These are phyloP conservation scores for Vanderwaltozyma verrucispora DNA, from an alignment of 805 yeast species.

Conservation along the genomic window DNA sequence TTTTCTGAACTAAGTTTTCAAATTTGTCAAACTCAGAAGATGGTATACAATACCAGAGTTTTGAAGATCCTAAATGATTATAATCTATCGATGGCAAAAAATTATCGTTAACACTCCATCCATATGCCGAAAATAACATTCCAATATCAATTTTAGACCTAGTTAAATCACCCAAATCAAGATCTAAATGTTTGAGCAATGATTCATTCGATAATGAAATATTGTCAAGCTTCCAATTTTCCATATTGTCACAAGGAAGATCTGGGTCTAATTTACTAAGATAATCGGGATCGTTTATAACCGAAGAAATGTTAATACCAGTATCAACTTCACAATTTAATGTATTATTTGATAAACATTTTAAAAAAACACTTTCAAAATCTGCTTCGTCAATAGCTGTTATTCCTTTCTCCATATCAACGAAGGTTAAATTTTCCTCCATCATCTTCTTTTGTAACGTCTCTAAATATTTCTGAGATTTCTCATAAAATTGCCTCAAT, in stretches of 20 bases:
- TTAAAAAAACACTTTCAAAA: constrained; percentile 38
- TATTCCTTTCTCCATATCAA: constrained; percentile 10
- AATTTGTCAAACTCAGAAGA: constrained; percentile 43
- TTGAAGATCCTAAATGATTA: constrained; percentile 44
- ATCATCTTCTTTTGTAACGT: constrained; percentile 7
- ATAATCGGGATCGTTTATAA: constrained; percentile 27
- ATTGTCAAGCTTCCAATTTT: constrained; percentile 46
- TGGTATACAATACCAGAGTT: constrained; percentile 54
- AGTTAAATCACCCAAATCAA: constrained; percentile 34
- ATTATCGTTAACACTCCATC: constrained; percentile 56
- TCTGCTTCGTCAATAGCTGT: constrained; percentile 7
- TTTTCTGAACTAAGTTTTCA: constrained; percentile 27
- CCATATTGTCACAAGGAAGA: neutral
- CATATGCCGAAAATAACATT: constrained; percentile 42
- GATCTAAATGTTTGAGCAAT: constrained; percentile 35
- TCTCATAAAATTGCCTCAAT: constrained; percentile 48
- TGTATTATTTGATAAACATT: constrained; percentile 25
- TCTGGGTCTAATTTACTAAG: neutral
- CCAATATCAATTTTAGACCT: constrained; percentile 40
- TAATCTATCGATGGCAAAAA: constrained; percentile 44
- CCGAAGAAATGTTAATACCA: constrained; percentile 27
- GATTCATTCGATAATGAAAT: constrained; percentile 42
- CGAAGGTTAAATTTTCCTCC: constrained; percentile 10
- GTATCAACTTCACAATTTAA: constrained; percentile 30
- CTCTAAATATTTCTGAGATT: constrained; percentile 36